These are phyloP conservation scores for Globisporangium nunn DNA, from an alignment of 352 stramenopile genomes.

Conservation along the genomic window DNA sequence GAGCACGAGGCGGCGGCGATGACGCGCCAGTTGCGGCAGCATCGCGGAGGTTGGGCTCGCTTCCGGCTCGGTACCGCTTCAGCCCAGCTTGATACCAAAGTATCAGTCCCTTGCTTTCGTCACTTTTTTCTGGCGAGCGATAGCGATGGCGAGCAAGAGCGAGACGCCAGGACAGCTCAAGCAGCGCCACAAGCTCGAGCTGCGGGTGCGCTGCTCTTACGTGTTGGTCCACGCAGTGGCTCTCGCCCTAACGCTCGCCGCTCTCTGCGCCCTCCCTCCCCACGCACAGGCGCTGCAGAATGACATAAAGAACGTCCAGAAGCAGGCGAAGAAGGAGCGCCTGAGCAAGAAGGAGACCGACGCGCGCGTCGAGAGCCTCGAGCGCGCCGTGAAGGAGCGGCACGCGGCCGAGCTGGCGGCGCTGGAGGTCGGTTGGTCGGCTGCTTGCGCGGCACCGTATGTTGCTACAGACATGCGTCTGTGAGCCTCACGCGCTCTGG, in stretches of 20 bases:
- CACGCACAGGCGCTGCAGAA: constrained; percentile 56
- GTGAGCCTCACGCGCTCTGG: neutral
- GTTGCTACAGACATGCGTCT: no score
- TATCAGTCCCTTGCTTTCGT: neutral
- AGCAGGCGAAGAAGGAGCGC: constrained; percentile 83
- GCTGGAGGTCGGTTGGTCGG: constrained; percentile 18
- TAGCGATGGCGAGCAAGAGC: constrained; percentile 34
- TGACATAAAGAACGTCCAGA: constrained; percentile 73
- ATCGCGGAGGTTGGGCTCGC: neutral
- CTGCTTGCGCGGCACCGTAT: no score
- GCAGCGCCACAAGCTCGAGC: constrained; percentile 83
- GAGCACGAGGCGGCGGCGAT: constrained; percentile 22
- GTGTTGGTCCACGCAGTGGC: neutral
- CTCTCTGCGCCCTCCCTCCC: neutral
- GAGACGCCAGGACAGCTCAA: constrained; percentile 79
- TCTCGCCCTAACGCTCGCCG: no score
- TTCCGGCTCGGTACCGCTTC: neutral
- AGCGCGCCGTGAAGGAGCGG: constrained; percentile 41
- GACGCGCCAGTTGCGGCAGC: neutral
- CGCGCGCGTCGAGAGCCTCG: constrained; percentile 44
- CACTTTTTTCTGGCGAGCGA: neutral
- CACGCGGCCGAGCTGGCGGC: constrained; percentile 45
- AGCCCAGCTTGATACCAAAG: neutral
- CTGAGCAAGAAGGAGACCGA: constrained; percentile 73
- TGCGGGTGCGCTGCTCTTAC: constrained; percentile 36